Percentiles rank a stretch among this genome's conserved stretches.
Conservation (phyloP, 176 grass and related monocot species). For the Oryza glaberrima region DNA sequence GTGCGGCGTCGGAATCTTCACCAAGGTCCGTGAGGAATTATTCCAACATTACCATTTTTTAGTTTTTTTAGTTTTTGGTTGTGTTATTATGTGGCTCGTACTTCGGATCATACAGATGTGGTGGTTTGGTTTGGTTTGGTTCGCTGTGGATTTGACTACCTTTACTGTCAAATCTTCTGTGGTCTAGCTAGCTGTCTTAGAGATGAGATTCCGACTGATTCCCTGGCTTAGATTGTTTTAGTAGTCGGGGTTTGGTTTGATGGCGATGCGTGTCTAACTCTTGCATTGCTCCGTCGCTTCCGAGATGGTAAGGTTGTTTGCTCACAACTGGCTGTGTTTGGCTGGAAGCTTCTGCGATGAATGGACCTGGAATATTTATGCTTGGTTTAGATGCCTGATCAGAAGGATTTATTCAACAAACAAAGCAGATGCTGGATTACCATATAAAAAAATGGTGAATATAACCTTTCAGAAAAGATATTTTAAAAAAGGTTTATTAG, state of each 20-base stretch:
- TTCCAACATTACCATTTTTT: background rate
- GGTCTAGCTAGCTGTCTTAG: background rate
- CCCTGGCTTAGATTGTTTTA: slow-evolving; percentile 27
- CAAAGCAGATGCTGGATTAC: background rate
- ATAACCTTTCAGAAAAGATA: background rate
- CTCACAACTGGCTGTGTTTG: slow-evolving; percentile 3
- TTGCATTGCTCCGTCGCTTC: background rate
- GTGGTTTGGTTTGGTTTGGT: slow-evolving; percentile 32
- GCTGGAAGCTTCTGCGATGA: slow-evolving; percentile 7
- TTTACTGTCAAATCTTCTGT: slow-evolving; percentile 25
- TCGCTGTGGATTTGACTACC: slow-evolving; percentile 18
- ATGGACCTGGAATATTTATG: slow-evolving; percentile 16
- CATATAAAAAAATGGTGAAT: background rate
- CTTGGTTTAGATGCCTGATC: background rate
- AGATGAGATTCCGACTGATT: slow-evolving; percentile 21
- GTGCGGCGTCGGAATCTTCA: slow-evolving; percentile 96
- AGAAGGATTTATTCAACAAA: background rate
- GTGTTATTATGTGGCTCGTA: slow-evolving; percentile 22
- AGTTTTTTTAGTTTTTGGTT: background rate
- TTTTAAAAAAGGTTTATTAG: background rate
- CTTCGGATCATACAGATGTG: slow-evolving; percentile 36
- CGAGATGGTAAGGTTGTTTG: background rate
- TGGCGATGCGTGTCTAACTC: slow-evolving; percentile 27
- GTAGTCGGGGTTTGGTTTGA: slow-evolving; percentile 22
- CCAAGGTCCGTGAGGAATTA: slow-evolving; percentile 60